These are phyloP conservation scores for Acrocalymma vagum DNA, from an alignment of 2,329 filamentous ascomycete genomes.

Conservation along the genomic window DNA sequence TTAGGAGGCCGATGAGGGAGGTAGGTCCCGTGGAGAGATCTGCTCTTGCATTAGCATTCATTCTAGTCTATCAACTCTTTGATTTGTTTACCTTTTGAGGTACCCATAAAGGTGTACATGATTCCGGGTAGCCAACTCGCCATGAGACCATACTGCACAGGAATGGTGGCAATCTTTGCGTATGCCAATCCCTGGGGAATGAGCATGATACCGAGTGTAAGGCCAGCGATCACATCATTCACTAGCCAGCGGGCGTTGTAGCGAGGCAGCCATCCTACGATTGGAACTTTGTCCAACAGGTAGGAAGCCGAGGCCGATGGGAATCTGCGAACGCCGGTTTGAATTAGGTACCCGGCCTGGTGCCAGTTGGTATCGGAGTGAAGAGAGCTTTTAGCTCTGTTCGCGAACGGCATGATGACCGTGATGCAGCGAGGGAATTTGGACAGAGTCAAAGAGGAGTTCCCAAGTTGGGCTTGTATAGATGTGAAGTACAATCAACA, in stretches of 20 bases:
- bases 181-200: conserved; percentile 97
- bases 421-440: no score
- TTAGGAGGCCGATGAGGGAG: conserved; percentile 70
- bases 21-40: conserved; percentile 75
- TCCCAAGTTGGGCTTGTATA: no score
- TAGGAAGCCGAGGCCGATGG: conserved; percentile 49
- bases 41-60: conserved; percentile 47
- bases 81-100: conserved; percentile 50
- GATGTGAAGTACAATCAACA: no score
- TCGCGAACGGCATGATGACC: no score
- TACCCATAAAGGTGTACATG: conserved; percentile 96
- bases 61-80: neutral
- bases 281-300: conserved; percentile 67
- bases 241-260: conserved; percentile 69
- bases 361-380: no score
- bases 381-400: no score
- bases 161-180: conserved; percentile 87
- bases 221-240: conserved; percentile 68
- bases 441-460: no score
- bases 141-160: conserved; percentile 86
- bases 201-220: conserved; percentile 78
- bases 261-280: conserved; percentile 69
- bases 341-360: no score
- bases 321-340: no score
- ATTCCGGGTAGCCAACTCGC: conserved; percentile 95